Conservation (phyloP, 495 filamentous ascomycete genomes). For the Penicillium canariense region DNA sequence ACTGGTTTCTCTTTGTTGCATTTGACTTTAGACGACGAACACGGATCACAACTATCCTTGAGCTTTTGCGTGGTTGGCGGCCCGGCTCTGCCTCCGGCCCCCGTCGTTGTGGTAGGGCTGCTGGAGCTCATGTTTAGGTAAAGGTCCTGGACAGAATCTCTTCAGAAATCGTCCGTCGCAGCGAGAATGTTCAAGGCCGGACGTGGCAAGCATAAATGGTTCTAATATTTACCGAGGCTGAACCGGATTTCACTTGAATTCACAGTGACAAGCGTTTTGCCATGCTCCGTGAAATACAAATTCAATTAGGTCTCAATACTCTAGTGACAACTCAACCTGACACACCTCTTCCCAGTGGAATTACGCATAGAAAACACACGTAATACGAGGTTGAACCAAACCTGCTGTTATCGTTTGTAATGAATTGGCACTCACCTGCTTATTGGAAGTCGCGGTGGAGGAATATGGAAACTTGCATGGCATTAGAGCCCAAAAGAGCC, state of each 20-base stretch:
- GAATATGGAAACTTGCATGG: too few species aligned
- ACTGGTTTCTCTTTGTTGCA: conserved; percentile 37
- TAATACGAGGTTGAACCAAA: background rate
- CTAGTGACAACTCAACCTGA: background rate
- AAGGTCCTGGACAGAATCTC: background rate
- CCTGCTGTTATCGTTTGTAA: background rate
- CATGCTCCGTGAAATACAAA: background rate
- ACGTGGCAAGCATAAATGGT: background rate
- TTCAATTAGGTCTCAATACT: background rate
- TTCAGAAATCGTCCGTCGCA: background rate
- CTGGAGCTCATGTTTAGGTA: background rate
- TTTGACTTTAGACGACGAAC: conserved; percentile 38
- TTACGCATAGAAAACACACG: background rate
- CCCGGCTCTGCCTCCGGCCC: background rate
- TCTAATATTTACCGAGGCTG: background rate
- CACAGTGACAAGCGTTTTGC: background rate
- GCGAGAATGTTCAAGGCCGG: background rate
- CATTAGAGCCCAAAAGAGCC: too few species aligned
- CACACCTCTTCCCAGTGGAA: background rate
- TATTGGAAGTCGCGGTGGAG: background rate
- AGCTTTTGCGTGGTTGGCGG: conserved; percentile 17
- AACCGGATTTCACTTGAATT: background rate
- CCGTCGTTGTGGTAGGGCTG: background rate
- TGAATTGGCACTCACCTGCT: background rate
- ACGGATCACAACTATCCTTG: conserved; percentile 39